A percentile compares a stretch with the other conserved stretches of the same genome.
These are phyloP conservation scores for Boletus subparvulus DNA, from an alignment of 768 basidiomycete species.

Conservation along the genomic window DNA sequence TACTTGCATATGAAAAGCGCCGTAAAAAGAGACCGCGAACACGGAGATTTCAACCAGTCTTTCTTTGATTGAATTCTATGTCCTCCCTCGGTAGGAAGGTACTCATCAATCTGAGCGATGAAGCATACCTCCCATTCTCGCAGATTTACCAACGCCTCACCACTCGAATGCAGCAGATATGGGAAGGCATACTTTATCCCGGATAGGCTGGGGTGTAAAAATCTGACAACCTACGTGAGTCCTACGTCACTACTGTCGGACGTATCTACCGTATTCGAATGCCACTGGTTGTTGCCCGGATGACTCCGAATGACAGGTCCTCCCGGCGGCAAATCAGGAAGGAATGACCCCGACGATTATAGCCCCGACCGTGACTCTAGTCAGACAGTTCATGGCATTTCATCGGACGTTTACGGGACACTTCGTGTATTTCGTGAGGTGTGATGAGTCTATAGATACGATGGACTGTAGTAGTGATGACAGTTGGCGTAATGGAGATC, in stretches of 20 bases:
- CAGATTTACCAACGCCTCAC: too few species aligned
- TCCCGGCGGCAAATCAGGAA: neutral
- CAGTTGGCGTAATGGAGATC: neutral
- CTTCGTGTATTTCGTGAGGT: slow-evolving; percentile 2
- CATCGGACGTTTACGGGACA: neutral
- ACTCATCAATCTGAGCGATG: neutral
- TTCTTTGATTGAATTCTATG: too few species aligned
- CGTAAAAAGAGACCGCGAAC: too few species aligned
- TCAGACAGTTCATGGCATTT: neutral
- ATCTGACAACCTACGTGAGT: too few species aligned
- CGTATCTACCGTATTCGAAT: neutral
- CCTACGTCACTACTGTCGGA: too few species aligned
- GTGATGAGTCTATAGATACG: slow-evolving; percentile 6
- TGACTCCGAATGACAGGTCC: too few species aligned
- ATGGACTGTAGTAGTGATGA: neutral
- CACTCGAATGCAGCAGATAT: too few species aligned
- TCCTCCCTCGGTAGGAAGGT: neutral
- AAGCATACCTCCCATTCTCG: neutral
- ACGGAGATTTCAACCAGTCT: too few species aligned
- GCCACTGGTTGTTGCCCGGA: neutral
- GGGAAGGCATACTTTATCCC: too few species aligned
- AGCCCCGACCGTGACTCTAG: neutral
- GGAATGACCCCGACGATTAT: neutral
- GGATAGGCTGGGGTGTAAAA: too few species aligned
- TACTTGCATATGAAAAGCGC: too few species aligned